Evolutionary conservation across 2,329 filamentous ascomycete species (phyloP), one percentile per base, ranked within the genome.

Genomic region (Trichoderma simmonsii): DNA sequence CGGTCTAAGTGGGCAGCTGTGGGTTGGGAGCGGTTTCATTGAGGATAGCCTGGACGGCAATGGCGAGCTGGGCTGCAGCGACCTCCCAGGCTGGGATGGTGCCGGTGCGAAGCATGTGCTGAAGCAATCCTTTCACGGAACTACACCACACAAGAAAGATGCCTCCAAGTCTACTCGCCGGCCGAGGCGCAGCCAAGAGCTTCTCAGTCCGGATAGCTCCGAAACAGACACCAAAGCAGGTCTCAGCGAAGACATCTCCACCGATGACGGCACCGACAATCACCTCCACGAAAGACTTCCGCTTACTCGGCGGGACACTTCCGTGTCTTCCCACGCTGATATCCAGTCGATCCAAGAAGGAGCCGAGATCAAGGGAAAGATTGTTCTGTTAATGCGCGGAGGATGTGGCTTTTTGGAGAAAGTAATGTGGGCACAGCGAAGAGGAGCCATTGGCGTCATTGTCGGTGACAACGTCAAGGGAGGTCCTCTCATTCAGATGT

Each of bases 391-490:
- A 71, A 97, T 93, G 80, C 90, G 96, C 70, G 96, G 96, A 72
- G 96, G 95, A 8, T 99, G 96, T 81, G 96, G 96, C 6, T 99
- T 99, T 80, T 83, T 98, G 73, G 95, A 98, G 79, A 99, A 99
- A 82, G 94, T 96, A 74, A 95, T 97, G 84, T 99, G 96, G 96
- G 94, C 93, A 14, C 96, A 99, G 81, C 89, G 94, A 73, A 89
- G 96, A 78, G 96, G 96, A 28, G 96, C 92, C 24, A 88, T 94
- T 73, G 96, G 93, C 43, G 85, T 99, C 73, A 97, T 99, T 75
- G 95, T 99, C 3, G 96, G 96, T 30, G 96, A 99, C 80, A 93
- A 98, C 80, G 92, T 93, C 72, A 92, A 93, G 73, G 95, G 95
- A 59, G 95, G 94, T 4, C 92, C 92, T 43, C 84, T 99, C 73